Conservation (phyloP, 2,329 filamentous ascomycete genomes). For the Fusarium mangiferae region DNA sequence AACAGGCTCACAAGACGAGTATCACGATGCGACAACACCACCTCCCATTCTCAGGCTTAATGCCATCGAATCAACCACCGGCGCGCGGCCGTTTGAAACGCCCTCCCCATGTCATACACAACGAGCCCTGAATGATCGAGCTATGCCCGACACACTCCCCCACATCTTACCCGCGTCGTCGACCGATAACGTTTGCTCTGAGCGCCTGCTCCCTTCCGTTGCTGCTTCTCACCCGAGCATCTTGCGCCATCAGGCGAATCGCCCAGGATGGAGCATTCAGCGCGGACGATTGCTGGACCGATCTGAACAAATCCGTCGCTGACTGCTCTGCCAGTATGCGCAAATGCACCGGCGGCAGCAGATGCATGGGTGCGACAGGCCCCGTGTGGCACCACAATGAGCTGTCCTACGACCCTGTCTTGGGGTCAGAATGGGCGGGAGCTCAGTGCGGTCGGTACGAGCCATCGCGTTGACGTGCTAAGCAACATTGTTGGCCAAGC, state of each 20-base stretch:
- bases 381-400: rapidly evolving
- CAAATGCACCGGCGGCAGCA: too few relatives aligned
- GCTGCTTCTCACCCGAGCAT: not conserved
- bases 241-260: not conserved
- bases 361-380: rapidly evolving
- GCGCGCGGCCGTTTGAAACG: too few relatives aligned
- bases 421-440: rapidly evolving
- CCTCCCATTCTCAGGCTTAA: rapidly evolving
- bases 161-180: rapidly evolving
- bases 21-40: not conserved
- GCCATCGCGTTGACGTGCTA: rapidly evolving
- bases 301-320: not conserved
- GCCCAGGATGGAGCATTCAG: not conserved
- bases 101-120: rapidly evolving
- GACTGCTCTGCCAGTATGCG: rapidly evolving
- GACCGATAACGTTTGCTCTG: rapidly evolving
- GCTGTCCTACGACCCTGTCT: rapidly evolving
- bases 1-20: not conserved
- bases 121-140: rapidly evolving
- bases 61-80: rapidly evolving
- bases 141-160: rapidly evolving
- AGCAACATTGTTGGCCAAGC: not conserved
- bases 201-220: too few relatives aligned
- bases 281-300: not conserved
- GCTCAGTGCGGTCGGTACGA: not conserved